phyloP scores from a whole-genome alignment of 2,329 filamentous ascomycete genomes.

The Paecilomyces variotii region DNA sequence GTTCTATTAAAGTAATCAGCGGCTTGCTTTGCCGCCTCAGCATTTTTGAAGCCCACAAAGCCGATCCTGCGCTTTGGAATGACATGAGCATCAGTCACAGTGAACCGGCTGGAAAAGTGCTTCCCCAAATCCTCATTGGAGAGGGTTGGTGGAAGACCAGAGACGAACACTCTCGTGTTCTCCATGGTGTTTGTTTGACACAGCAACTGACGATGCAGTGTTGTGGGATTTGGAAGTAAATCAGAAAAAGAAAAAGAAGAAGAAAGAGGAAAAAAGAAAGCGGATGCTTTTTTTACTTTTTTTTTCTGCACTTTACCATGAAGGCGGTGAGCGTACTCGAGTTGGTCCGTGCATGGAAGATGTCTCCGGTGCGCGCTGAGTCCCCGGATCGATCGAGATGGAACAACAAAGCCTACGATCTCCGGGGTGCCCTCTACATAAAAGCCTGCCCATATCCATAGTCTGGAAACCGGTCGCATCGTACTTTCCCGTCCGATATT shows the following conservation, averaged over 20 bases:
- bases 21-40: constrained; percentile 70
- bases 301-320: constrained; percentile 16
- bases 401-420: neutral
- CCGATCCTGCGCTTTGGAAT: constrained; percentile 85
- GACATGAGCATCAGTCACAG: constrained; percentile 87
- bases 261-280: constrained; percentile 4
- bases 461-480: neutral
- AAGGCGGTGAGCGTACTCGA: constrained; percentile 23
- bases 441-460: neutral
- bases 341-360: constrained; percentile 16
- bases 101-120: constrained; percentile 71
- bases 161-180: constrained; percentile 67
- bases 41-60: constrained; percentile 85
- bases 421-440: neutral
- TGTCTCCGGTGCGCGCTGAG: neutral
- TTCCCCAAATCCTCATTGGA: constrained; percentile 78
- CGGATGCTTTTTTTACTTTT: constrained; percentile 20
- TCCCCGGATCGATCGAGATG: neutral
- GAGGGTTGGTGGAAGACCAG: constrained; percentile 74
- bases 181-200: constrained; percentile 46
- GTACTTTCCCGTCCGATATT: neutral
- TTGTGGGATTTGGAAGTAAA: constrained; percentile 7
- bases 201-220: constrained; percentile 5
- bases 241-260: constrained; percentile 10
- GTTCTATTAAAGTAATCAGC: constrained; percentile 93